Percentiles rank a stretch among this genome's conserved stretches.
Evolutionary conservation across 1,284 basidiomycete species (phyloP).

Genomic region (Lignosus rhinocerotis): DNA sequence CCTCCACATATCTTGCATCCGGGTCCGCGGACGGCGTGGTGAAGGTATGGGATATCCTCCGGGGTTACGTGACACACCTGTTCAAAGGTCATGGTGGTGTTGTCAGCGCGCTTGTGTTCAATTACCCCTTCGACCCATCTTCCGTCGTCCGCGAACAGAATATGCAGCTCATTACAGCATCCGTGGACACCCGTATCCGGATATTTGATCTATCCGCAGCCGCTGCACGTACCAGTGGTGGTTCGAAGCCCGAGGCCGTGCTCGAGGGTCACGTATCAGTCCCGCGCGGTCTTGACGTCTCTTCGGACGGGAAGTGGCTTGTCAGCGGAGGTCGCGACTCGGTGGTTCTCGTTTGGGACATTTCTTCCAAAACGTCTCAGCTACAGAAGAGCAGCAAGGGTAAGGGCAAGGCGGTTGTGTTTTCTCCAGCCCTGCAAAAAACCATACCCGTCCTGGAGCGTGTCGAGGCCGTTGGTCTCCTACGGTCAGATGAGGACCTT

Average conservation of each 20-base stretch:
- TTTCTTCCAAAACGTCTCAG: slow-evolving; percentile 41
- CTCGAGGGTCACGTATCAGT: slow-evolving; percentile 92
- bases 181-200: slow-evolving; percentile 87
- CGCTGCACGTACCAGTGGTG: slow-evolving; percentile 52
- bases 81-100: slow-evolving; percentile 98
- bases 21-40: slow-evolving; percentile 95
- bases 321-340: slow-evolving; percentile 90
- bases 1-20: slow-evolving; percentile 88
- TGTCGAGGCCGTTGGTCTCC: slow-evolving; percentile 81
- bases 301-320: slow-evolving; percentile 83
- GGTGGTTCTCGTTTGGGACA: slow-evolving; percentile 89
- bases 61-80: slow-evolving; percentile 91
- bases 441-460: slow-evolving; percentile 88
- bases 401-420: slow-evolving; percentile 51
- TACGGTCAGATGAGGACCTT: slow-evolving; percentile 53
- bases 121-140: slow-evolving; percentile 62
- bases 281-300: slow-evolving; percentile 84
- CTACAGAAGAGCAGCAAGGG: slow-evolving; percentile 41
- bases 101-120: slow-evolving; percentile 86
- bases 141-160: slow-evolving; percentile 47
- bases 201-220: slow-evolving; percentile 82
- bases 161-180: slow-evolving; percentile 88
- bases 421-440: slow-evolving; percentile 64
- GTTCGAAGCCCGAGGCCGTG: slow-evolving; percentile 71
- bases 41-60: slow-evolving; percentile 93